These are phyloP conservation scores for Lipomyces spencermartinsiae DNA, from an alignment of 805 yeast species.

Conservation along the genomic window DNA sequence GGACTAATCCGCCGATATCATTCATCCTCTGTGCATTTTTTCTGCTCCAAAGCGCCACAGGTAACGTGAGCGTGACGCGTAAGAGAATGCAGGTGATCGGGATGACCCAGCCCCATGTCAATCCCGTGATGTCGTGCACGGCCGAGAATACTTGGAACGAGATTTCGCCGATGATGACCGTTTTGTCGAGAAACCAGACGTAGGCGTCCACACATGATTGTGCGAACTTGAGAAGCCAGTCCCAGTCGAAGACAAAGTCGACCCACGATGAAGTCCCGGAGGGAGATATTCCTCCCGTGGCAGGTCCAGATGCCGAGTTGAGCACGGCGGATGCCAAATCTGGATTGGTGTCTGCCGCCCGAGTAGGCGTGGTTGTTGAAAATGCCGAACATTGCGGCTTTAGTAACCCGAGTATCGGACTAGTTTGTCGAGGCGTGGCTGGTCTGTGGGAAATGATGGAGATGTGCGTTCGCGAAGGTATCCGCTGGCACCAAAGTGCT, in stretches of 20 bases:
- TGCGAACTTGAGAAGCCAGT: slow-evolving; percentile 3
- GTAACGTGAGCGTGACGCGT: slow-evolving; percentile 28
- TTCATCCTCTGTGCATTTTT: slow-evolving; percentile 8
- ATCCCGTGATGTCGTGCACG: slow-evolving; percentile 31
- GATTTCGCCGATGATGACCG: slow-evolving; percentile 13
- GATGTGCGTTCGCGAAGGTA: background rate
- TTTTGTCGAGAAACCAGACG: slow-evolving; percentile 6
- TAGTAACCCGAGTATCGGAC: background rate
- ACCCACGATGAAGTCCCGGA: background rate
- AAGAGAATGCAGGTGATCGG: slow-evolving; percentile 31
- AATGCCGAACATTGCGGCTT: background rate
- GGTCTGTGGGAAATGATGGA: background rate
- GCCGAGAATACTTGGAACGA: slow-evolving; percentile 27
- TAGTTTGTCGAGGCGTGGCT: background rate
- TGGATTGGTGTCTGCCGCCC: background rate
- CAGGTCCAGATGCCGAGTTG: background rate
- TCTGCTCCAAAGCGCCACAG: slow-evolving; percentile 28
- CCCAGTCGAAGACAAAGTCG: background rate
- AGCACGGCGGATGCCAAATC: background rate
- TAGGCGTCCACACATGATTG: background rate
- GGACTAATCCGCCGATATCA: slow-evolving; percentile 10
- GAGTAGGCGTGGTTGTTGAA: background rate
- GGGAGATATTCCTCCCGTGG: background rate
- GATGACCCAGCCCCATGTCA: slow-evolving; percentile 29
- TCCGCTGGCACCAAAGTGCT: background rate